Base-by-base conservation (phyloP, 1,139 yeast genomes). In the Hyphopichia khmerensis region DNA sequence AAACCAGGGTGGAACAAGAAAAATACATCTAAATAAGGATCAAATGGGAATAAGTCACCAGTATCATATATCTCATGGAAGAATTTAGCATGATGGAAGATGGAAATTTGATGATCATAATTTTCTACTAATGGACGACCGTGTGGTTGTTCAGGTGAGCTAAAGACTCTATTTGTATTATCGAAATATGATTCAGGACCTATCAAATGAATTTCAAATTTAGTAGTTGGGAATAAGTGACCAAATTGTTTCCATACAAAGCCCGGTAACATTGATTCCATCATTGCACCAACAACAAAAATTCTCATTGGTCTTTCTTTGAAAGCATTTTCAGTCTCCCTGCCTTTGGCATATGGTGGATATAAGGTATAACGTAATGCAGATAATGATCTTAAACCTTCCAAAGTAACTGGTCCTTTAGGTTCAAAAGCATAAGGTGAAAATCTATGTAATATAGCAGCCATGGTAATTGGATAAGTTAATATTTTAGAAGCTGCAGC, bases 181-280 rank as follows among this genome's bases (percentile, higher is more conserved):
- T 91, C 95, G 57, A 79, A 88, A 59, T 82, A 79, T 36, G 89
- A 80, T 68, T 93, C 97, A 10, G 99, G 98, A 0, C 99, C 99
- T 51, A 93, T 81, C 63, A 93, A 88, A 60, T 90, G 96, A 41
- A 93, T 69, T 64, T 93, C 96, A 58, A 93, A 83, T 48, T 80
- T 79, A 44, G 84, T 80, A 42, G 83, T 81, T 11, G 98, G 98
- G 67, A 91, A 87, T 48, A 93, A 69, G 60, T 82, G 89, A 29
- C 91, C 85, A 52, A 93, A 71, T 67, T 93, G 99, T 65, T 88
- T 87, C 99, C 99, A 93, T 36, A 91, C 93, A 59, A 87, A 95
- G 14, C 90, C 89, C 4, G 99, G 99, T 44, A 93, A 73, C 75
- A 90, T 89, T 4, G 96, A 84, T 67, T 93, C 99, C 57, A 95